Conservation (phyloP, 306 rosid species). For the Lathyrus oleraceus region DNA sequence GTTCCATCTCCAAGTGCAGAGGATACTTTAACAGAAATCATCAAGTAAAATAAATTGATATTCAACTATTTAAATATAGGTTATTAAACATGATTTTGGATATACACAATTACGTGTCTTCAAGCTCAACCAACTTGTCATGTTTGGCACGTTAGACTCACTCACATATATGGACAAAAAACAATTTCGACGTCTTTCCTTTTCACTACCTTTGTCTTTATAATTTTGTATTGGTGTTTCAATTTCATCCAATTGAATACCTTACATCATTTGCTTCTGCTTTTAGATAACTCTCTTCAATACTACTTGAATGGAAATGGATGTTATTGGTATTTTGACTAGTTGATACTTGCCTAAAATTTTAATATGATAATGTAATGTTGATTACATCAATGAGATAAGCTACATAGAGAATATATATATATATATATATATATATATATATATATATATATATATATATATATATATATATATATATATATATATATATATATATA, state of each 20-base stretch:
- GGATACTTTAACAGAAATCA: too few species aligned
- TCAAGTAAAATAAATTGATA: too few species aligned
- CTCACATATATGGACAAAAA: neutral
- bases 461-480: too few species aligned
- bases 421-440: too few species aligned
- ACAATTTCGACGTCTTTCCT: neutral
- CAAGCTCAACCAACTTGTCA: neutral
- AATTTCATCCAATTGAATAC: neutral
- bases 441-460: too few species aligned
- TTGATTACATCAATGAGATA: too few species aligned
- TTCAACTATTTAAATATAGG: too few species aligned
- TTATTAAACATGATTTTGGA: neutral
- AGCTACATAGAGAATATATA: too few species aligned
- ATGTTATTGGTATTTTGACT: neutral
- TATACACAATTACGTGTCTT: neutral
- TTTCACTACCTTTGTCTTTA: neutral
- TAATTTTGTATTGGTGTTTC: neutral
- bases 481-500: too few species aligned
- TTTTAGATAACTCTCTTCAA: neutral
- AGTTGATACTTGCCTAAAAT: too few species aligned
- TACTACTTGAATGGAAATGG: neutral
- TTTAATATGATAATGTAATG: too few species aligned
- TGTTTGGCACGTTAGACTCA: neutral
- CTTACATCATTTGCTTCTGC: neutral
- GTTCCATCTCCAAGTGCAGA: too few species aligned